A percentile compares a stretch with the other conserved stretches of the same genome.
phyloP scores from a whole-genome alignment of 768 basidiomycete genomes.

The Cubamyces sp. region DNA sequence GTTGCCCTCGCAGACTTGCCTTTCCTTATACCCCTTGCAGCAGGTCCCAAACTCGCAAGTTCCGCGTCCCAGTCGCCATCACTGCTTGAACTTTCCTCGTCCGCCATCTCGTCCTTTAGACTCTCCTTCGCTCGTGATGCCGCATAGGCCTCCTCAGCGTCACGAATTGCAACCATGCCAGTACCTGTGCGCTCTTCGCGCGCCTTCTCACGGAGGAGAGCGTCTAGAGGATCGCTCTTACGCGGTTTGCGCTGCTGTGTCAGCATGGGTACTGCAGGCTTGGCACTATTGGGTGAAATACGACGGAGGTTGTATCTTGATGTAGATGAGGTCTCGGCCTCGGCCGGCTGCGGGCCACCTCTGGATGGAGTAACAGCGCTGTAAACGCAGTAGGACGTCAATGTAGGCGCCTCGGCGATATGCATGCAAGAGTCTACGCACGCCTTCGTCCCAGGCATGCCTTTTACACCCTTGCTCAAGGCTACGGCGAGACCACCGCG shows the following conservation, averaged over 20 bases:
- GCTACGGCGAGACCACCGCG: slow-evolving; percentile 14
- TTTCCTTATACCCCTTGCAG: slow-evolving; percentile 1
- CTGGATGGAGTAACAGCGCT: slow-evolving; percentile 2
- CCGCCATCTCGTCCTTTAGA: slow-evolving; percentile 29
- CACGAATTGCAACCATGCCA: slow-evolving; percentile 27
- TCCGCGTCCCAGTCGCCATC: slow-evolving; percentile 25
- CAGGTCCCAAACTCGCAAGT: slow-evolving; percentile 5
- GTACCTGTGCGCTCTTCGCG: slow-evolving; percentile 29
- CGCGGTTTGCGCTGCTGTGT: slow-evolving; percentile 9
- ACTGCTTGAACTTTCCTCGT: slow-evolving; percentile 31
- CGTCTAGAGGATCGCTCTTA: slow-evolving; percentile 52
- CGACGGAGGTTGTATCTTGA: slow-evolving; percentile 30
- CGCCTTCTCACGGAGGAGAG: slow-evolving; percentile 36
- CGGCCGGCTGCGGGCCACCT: not conserved
- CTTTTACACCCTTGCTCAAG: slow-evolving; percentile 1
- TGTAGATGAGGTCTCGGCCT: not conserved
- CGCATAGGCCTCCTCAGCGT: slow-evolving; percentile 25
- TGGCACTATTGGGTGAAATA: slow-evolving; percentile 10
- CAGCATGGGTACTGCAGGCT: not conserved
- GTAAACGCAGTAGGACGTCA: not conserved
- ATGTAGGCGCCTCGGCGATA: not conserved
- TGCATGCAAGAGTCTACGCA: not conserved
- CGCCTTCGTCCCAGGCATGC: slow-evolving; percentile 18
- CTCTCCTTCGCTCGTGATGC: slow-evolving; percentile 28
- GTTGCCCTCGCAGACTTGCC: not conserved